These are phyloP conservation scores for Wickerhamomyces rabaulensis DNA, from an alignment of 805 yeast species.

Conservation along the genomic window DNA sequence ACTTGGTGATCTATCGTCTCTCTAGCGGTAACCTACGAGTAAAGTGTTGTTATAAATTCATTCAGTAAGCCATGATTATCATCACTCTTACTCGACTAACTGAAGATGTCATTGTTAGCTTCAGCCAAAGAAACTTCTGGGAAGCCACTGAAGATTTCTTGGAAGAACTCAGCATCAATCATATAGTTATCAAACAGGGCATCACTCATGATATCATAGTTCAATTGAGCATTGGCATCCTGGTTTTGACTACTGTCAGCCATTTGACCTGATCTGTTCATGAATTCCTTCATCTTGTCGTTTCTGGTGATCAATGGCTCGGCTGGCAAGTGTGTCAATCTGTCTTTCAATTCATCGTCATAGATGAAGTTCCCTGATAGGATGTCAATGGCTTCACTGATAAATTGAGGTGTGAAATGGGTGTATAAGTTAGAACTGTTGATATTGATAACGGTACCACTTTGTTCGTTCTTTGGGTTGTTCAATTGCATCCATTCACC, in stretches of 20 bases:
- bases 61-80: too few relatives aligned
- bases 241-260: not conserved
- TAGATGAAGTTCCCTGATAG: not conserved
- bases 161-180: not conserved
- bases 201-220: not conserved
- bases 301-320: not conserved
- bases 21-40: too few relatives aligned
- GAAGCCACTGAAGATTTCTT: not conserved
- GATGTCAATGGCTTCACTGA: not conserved
- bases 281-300: constrained; percentile 2
- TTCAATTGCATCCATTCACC: constrained; percentile 15
- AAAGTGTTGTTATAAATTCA: too few relatives aligned
- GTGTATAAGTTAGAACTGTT: constrained; percentile 7
- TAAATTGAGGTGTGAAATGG: not conserved
- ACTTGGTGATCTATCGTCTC: too few relatives aligned
- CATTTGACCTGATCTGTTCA: constrained; percentile 1
- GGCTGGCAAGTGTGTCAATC: not conserved
- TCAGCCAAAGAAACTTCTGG: not conserved
- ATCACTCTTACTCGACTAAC: too few relatives aligned
- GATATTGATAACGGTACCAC: constrained; percentile 11
- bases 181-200: not conserved
- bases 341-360: not conserved
- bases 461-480: not conserved
- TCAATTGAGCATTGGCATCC: not conserved
- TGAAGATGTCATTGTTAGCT: too few relatives aligned